Percentiles rank a stretch among this genome's conserved stretches.
These are phyloP conservation scores for Apiospora aurea DNA, from an alignment of 2,329 filamentous ascomycete genomes.

Conservation along the genomic window DNA sequence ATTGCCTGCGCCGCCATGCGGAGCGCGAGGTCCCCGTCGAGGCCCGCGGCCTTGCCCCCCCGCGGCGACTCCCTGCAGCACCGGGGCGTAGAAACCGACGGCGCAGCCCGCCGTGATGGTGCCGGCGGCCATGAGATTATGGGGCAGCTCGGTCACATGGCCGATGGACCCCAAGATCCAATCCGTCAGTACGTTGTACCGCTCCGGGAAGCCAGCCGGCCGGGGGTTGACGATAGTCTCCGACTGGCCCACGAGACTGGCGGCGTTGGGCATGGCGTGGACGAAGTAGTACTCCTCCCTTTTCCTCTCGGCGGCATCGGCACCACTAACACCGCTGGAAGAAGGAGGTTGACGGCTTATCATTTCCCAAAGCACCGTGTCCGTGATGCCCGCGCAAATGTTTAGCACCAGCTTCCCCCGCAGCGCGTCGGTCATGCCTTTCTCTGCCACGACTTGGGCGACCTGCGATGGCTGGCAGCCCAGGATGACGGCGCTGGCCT, in stretches of 20 bases:
- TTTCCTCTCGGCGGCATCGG: slow-evolving; percentile 52
- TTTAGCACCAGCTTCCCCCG: slow-evolving; percentile 82
- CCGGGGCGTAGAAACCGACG: slow-evolving; percentile 77
- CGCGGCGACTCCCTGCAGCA: slow-evolving; percentile 78
- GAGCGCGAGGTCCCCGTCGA: slow-evolving; percentile 75
- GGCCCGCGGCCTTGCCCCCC: slow-evolving; percentile 81
- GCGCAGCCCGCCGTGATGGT: slow-evolving; percentile 79
- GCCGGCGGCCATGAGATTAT: slow-evolving; percentile 72
- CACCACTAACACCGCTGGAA: slow-evolving; percentile 48
- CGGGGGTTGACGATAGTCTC: slow-evolving; percentile 77
- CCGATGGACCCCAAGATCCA: slow-evolving; percentile 83
- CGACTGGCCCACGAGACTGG: slow-evolving; percentile 76
- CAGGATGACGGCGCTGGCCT: slow-evolving; percentile 77
- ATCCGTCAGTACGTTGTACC: slow-evolving; percentile 58
- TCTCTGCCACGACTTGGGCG: slow-evolving; percentile 68
- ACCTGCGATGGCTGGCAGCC: slow-evolving; percentile 83
- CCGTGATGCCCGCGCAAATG: slow-evolving; percentile 79
- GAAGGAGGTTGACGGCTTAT: slow-evolving; percentile 36
- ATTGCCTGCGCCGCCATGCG: slow-evolving; percentile 82
- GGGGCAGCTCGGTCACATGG: slow-evolving; percentile 71
- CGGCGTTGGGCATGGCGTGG: slow-evolving; percentile 86
- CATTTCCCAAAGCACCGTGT: slow-evolving; percentile 65
- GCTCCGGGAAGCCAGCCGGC: slow-evolving; percentile 45
- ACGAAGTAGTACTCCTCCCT: slow-evolving; percentile 69
- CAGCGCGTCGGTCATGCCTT: slow-evolving; percentile 76